A percentile compares a stretch with the other conserved stretches of the same genome.
Evolutionary conservation across 2,329 filamentous ascomycete species (phyloP).

Genomic region (Exophiala viscosa): DNA sequence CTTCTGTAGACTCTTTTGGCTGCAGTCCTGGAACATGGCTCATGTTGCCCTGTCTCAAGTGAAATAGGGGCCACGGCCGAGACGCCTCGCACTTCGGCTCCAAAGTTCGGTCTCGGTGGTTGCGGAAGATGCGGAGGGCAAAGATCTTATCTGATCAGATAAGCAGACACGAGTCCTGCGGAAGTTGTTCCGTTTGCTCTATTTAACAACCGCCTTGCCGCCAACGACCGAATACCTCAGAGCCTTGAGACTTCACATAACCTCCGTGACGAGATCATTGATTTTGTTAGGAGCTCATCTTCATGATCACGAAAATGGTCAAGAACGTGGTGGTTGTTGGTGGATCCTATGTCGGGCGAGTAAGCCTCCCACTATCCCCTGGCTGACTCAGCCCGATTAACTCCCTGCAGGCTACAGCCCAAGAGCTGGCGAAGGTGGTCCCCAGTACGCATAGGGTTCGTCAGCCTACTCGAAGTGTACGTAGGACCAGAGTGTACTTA

Average conservation of each 20-base stretch:
- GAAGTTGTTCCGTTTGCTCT: background rate
- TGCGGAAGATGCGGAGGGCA: too few relatives aligned
- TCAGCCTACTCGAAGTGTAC: constrained; percentile 33
- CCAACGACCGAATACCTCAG: too few relatives aligned
- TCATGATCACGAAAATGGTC: constrained; percentile 2
- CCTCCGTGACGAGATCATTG: background rate
- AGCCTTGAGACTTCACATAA: too few relatives aligned
- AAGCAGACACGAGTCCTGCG: background rate
- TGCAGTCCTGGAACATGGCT: too few relatives aligned
- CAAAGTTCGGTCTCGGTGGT: too few relatives aligned
- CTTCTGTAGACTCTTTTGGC: too few relatives aligned
- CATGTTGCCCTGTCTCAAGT: too few relatives aligned
- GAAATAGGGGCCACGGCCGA: too few relatives aligned
- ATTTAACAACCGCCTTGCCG: background rate
- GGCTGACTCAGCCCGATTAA: background rate
- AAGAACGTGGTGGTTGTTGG: constrained; percentile 40
- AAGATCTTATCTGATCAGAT: background rate
- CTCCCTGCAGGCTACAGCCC: constrained; percentile 30
- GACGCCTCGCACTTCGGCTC: too few relatives aligned
- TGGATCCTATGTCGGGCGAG: constrained; percentile 55
- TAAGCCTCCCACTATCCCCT: background rate
- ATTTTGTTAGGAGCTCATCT: too few relatives aligned
- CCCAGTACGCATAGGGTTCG: constrained; percentile 36
- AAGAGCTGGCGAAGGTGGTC: constrained; percentile 35
- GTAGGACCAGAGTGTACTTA: constrained; percentile 37